phyloP scores from a whole-genome alignment of 2,329 filamentous ascomycete genomes.

The Xylariaceae sp. region DNA sequence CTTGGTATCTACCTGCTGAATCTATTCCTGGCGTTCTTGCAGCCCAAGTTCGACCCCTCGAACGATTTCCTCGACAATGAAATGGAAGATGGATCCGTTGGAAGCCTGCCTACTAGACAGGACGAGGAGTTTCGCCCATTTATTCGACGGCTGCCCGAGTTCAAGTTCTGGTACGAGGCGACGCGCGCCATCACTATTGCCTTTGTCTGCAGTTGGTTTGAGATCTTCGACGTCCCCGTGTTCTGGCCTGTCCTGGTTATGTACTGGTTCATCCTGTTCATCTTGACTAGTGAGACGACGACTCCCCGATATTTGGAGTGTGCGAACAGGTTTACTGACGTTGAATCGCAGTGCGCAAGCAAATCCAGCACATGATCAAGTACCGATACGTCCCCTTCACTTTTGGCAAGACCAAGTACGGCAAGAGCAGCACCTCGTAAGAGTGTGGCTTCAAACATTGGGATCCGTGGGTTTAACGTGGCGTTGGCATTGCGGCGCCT shows the following conservation, averaged over 20 bases:
- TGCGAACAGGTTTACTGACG: conserved; percentile 6
- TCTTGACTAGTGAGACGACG: conserved; percentile 75
- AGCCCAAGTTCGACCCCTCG: conserved; percentile 97
- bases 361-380: conserved; percentile 99
- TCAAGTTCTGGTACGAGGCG: conserved; percentile 99
- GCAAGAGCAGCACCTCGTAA: conserved; percentile 51
- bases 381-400: conserved; percentile 96
- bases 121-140: conserved; percentile 98
- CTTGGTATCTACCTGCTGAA: conserved; percentile 98
- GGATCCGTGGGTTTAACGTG: not conserved
- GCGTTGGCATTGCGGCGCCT: conserved; percentile 1
- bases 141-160: conserved; percentile 91
- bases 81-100: conserved; percentile 85
- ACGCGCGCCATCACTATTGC: conserved; percentile 79
- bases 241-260: conserved; percentile 99
- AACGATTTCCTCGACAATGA: conserved; percentile 87
- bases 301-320: not conserved
- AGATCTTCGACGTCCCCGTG: conserved; percentile 91
- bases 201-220: conserved; percentile 87
- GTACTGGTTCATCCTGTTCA: conserved; percentile 97
- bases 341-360: conserved; percentile 74
- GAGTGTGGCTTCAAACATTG: not conserved
- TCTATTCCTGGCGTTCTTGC: conserved; percentile 96
- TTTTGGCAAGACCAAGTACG: conserved; percentile 80
- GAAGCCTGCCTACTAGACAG: conserved; percentile 82